Evolutionary conservation across 2,329 filamentous ascomycete genomes (phyloP).

Genomic region (Trichoderma sp.): DNA sequence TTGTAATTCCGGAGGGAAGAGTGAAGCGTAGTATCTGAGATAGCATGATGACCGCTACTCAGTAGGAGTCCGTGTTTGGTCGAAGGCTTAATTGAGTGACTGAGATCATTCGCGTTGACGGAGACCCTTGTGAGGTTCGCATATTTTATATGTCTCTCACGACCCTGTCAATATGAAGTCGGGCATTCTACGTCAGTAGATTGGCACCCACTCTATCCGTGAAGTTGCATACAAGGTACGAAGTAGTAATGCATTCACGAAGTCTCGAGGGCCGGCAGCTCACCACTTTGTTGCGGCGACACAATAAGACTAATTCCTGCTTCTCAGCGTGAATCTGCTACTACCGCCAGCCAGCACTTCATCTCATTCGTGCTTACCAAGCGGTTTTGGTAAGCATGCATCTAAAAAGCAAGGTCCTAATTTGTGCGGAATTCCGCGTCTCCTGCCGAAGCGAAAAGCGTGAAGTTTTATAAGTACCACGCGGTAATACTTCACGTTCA

Average conservation of each 20-base stretch:
- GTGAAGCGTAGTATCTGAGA: slow-evolving; percentile 32
- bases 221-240: too few relatives aligned
- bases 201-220: not conserved
- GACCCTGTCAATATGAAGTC: not conserved
- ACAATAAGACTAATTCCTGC: not conserved
- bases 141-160: too few relatives aligned
- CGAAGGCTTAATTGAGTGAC: not conserved
- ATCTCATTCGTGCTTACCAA: not conserved
- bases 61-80: not conserved
- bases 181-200: not conserved
- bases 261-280: too few relatives aligned
- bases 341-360: not conserved
- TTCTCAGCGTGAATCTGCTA: not conserved
- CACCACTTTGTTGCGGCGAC: not conserved
- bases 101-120: not conserved
- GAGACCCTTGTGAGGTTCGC: not conserved
- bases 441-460: not conserved
- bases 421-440: not conserved
- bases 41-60: slow-evolving; percentile 23
- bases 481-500: not conserved
- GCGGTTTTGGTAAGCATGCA: not conserved
- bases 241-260: not conserved
- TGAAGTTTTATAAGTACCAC: not conserved
- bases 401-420: not conserved
- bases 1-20: slow-evolving; percentile 21